Evolutionary conservation across 2,329 filamentous ascomycete genomes (phyloP), one percentile per base, ranked within the genome.

Genomic region (Periconia digitata): DNA sequence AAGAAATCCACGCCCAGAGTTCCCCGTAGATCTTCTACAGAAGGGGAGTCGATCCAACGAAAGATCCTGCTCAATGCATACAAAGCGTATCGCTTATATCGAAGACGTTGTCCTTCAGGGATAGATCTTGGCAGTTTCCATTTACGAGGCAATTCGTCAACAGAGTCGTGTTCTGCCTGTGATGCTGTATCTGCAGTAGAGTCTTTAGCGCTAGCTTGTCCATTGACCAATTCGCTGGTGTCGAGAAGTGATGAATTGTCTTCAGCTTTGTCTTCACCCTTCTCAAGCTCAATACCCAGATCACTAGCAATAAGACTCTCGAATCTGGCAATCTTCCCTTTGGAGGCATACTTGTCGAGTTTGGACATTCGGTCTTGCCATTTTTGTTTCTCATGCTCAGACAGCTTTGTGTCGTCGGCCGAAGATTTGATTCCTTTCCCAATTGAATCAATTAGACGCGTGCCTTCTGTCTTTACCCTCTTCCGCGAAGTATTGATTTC

Each of bases 401-500:
- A n/a, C 20, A 29, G 35, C 7, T 21, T 15, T 20, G 36, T 46
- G 18, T 29, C 20, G 21, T 51, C 53, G 4, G 44, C 27, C 13
- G 48, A 49, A 15, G 49, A 35, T 8, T 50, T 41, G 24, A 81
- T 73, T 2, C 86, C 87, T 50, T 85, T 85, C 1, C 87, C 86
- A 45, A 92, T 82, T 0, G 87, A 87, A 63, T 92, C 87, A 27
- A 89, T 86, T 21, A 92, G 73, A 7, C 89, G 75, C 8, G 86
- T 85, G 43, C 67, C 68, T 34, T 66, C 57, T 3, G 60, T 58
- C 55, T 65, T 72, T n/a, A 58, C 54, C 21, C 70, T 64, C 51
- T 74, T 76, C 6, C 66, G 63, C 8, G 63, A 51, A 6, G 62
- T 56, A 6, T 60, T 48, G 7, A 59, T 62, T 34, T 62, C 64